Evolutionary conservation across 306 rosid genomes (phyloP).

Genomic region (Quercus variabilis): DNA sequence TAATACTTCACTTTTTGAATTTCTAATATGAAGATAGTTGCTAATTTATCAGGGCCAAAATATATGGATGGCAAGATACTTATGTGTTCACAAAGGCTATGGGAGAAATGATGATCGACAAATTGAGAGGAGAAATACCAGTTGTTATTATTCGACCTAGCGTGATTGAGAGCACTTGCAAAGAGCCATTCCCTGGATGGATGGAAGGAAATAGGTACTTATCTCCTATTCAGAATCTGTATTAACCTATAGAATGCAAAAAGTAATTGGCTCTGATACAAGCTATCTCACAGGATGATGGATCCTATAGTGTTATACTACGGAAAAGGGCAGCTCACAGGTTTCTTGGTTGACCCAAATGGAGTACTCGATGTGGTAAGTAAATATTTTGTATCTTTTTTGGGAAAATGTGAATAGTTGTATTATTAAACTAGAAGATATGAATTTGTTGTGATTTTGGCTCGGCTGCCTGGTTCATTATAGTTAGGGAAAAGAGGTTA

Average conservation of each 20-base stretch:
- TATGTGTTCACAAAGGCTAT: constrained; percentile 96
- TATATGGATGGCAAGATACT: constrained; percentile 94
- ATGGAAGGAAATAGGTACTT: constrained; percentile 92
- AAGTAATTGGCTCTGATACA: too few species aligned
- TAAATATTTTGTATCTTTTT: background rate
- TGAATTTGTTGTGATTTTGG: background rate
- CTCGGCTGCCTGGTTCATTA: background rate
- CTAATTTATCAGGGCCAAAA: constrained; percentile 57
- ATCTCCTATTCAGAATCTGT: background rate
- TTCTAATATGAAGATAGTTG: constrained; percentile 8
- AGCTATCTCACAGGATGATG: constrained; percentile 66
- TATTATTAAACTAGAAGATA: background rate
- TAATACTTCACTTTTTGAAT: background rate
- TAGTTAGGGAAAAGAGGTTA: background rate
- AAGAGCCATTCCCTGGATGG: constrained; percentile 95
- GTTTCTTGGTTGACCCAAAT: constrained; percentile 81
- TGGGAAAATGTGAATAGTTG: background rate
- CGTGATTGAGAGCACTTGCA: constrained; percentile 91
- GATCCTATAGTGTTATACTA: constrained; percentile 91
- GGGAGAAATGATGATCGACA: constrained; percentile 95
- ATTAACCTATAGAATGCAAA: background rate
- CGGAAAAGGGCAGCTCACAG: constrained; percentile 90
- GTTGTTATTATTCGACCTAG: constrained; percentile 86
- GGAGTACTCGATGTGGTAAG: constrained; percentile 90
- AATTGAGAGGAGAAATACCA: constrained; percentile 75